Conservation (phyloP, 2,329 filamentous ascomycete genomes). For the Neonectria neomacrospora region DNA sequence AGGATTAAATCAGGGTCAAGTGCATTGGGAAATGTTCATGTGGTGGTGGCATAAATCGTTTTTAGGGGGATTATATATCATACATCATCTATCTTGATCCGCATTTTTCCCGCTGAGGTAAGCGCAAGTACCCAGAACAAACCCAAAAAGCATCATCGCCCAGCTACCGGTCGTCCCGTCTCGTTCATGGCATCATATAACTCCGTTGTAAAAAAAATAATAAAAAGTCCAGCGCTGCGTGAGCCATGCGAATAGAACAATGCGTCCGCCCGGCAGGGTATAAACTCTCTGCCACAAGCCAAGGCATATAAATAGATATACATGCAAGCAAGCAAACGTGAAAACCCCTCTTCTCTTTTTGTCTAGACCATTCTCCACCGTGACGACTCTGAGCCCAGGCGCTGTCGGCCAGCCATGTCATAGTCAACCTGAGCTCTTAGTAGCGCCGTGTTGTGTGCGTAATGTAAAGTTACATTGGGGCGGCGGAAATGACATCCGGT, state of each 20-base stretch:
- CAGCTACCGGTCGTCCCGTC: constrained; percentile 22
- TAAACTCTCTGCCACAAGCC: neutral
- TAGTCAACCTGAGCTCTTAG: constrained; percentile 6
- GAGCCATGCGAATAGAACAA: neutral
- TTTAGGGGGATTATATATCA: constrained; percentile 37
- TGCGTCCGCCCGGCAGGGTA: constrained; percentile 7
- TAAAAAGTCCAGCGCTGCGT: neutral
- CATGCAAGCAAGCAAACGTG: constrained; percentile 8
- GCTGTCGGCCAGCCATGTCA: constrained; percentile 34
- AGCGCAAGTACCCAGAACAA: constrained; percentile 4
- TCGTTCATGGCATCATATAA: constrained; percentile 32
- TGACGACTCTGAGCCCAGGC: constrained; percentile 12
- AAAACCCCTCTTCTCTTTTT: constrained; percentile 17
- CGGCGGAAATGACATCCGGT: constrained; percentile 27
- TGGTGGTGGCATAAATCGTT: constrained; percentile 15
- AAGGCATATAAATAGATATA: constrained; percentile 15
- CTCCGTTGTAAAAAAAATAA: constrained; percentile 18
- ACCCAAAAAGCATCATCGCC: constrained; percentile 10
- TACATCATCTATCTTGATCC: constrained; percentile 36
- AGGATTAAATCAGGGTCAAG: neutral
- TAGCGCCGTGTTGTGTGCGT: constrained; percentile 18
- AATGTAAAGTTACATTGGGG: constrained; percentile 33
- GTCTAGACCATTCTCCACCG: constrained; percentile 17
- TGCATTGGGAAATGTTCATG: neutral
- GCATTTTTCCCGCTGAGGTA: constrained; percentile 13